A percentile compares a stretch with the other conserved stretches of the same genome.
These are phyloP conservation scores for Cryptococcus maquisensis DNA, from an alignment of 1,284 basidiomycete genomes.

Conservation along the genomic window DNA sequence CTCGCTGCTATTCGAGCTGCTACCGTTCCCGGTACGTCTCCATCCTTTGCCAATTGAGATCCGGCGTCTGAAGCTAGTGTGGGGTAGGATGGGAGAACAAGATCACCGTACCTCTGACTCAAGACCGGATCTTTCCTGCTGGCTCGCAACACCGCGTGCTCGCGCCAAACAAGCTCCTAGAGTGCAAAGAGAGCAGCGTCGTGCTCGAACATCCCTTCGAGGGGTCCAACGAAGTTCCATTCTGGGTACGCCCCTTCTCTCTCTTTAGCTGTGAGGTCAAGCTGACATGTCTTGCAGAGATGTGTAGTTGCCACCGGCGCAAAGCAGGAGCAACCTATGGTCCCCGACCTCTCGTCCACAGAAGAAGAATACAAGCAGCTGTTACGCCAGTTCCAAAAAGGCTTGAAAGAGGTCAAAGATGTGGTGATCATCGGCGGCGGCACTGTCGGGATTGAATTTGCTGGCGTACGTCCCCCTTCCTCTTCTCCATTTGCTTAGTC, in stretches of 20 bases:
- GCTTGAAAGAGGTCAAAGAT: slow-evolving; percentile 30
- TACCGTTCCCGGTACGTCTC: slow-evolving; percentile 40
- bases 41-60: neutral
- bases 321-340: slow-evolving; percentile 39
- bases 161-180: slow-evolving; percentile 34
- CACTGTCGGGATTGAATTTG: slow-evolving; percentile 50
- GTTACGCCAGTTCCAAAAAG: slow-evolving; percentile 30
- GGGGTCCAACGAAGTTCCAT: slow-evolving; percentile 43
- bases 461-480: slow-evolving; percentile 27
- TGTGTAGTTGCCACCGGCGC: slow-evolving; percentile 41
- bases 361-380: slow-evolving; percentile 17
- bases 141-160: slow-evolving; percentile 34
- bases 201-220: slow-evolving; percentile 41
- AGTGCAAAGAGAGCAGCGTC: slow-evolving; percentile 34
- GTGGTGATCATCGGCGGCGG: slow-evolving; percentile 50
- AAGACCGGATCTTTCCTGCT: slow-evolving; percentile 34
- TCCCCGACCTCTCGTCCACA: slow-evolving; percentile 21
- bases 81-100: slow-evolving; percentile 43
- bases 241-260: slow-evolving; percentile 33
- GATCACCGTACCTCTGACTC: slow-evolving; percentile 29
- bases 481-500: too few relatives aligned
- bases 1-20: slow-evolving; percentile 44
- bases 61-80: neutral
- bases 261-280: neutral
- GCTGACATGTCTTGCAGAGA: slow-evolving; percentile 13